Conservation (phyloP, 768 basidiomycete species). For the Tylopilus sp. region DNA sequence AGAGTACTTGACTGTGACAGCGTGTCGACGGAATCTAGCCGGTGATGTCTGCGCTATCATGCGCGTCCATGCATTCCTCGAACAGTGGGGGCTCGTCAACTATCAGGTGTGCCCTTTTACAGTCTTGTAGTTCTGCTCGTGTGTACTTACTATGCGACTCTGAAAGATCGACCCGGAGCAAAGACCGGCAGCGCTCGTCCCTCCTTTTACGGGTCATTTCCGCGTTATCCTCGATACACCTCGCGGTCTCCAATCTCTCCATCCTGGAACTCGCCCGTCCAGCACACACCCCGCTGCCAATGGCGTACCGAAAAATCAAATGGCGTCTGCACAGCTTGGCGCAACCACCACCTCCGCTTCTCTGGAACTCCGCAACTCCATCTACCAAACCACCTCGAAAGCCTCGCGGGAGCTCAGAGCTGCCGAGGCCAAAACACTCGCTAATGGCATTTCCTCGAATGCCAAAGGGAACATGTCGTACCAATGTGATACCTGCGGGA, state of each 20-base stretch:
- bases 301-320: constrained; percentile 41
- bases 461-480: constrained; percentile 53
- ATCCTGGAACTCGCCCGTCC: constrained; percentile 67
- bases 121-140: background rate
- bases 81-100: constrained; percentile 98
- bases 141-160: constrained; percentile 4
- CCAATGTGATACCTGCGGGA: constrained; percentile 91
- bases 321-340: constrained; percentile 16
- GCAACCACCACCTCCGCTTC: constrained; percentile 52
- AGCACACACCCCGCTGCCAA: constrained; percentile 45
- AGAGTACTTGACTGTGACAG: constrained; percentile 97
- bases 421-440: constrained; percentile 62
- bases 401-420: constrained; percentile 67
- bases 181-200: constrained; percentile 88
- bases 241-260: constrained; percentile 91
- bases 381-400: constrained; percentile 86
- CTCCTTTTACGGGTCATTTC: constrained; percentile 99
- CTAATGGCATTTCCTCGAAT: constrained; percentile 47
- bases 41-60: constrained; percentile 98
- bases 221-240: constrained; percentile 96
- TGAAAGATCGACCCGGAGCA: constrained; percentile 93
- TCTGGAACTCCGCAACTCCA: constrained; percentile 82
- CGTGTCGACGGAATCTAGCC: constrained; percentile 91
- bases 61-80: constrained; percentile 97
- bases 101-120: constrained; percentile 70